Evolutionary conservation across 768 basidiomycete genomes (phyloP), one percentile per base, ranked within the genome.

Genomic region (Auriscalpium vulgare): DNA sequence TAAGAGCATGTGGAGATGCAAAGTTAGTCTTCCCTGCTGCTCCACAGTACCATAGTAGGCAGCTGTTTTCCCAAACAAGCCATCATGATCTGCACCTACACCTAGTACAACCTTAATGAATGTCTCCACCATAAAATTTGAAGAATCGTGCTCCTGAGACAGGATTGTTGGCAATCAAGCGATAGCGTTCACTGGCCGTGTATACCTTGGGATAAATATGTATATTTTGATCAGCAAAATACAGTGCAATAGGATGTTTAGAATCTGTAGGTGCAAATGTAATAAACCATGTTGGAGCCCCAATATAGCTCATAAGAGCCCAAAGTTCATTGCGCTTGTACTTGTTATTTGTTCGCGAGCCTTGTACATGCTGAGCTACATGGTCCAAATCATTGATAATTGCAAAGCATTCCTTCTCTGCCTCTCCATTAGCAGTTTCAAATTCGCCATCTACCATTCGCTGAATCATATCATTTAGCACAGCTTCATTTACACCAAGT

Each of bases 261-360:
- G 46, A n/a, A 35, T 65, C 61, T 4, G 54, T 45, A 23, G 62
- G 63, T 8, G 65, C 52, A 50, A 66, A 60, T 19, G 62, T 66
- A 10, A 66, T 59, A 40, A 64, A 66, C 57, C 59, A 65, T 8
- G 58, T 34, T 3, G 65, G 65, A 10, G 60, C 59, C 29, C 61
- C 58, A 6, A 38, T 4, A 40, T 51, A 38, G 34, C 44, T 19
- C 10, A 65, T 60, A 35, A 65, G 36, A 6, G 63, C 54, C 52
- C 53, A 51, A 2, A 67, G 56, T 46, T 66, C 59, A 50, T 61
- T 65, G 10, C 59, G 29, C 48, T 50, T 53, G 36, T 50, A 56
- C 40, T 61, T 62, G 14, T 51, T 46, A 17, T 13, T 40, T 35
- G 62, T 54, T 3, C 23, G 40, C 6, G 61, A 64, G 6, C 62